A percentile compares a stretch with the other conserved stretches of the same genome.
phyloP scores from a whole-genome alignment of 2,329 filamentous ascomycete genomes.

The Alternaria viburni region DNA sequence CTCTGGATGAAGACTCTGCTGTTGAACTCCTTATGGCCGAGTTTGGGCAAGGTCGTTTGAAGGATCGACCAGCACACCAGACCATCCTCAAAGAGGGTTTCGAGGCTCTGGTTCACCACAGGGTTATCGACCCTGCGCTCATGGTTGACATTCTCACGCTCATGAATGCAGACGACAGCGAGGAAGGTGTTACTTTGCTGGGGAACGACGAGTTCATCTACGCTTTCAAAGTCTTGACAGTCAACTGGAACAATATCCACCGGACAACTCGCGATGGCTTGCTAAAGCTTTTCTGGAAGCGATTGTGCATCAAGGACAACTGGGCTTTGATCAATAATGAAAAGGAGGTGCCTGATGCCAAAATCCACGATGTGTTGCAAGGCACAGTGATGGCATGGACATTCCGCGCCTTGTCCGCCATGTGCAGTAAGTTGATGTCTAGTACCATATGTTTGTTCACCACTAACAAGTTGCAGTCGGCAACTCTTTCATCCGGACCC shows the following conservation, averaged over 20 bases:
- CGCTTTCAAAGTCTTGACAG: slow-evolving; percentile 66
- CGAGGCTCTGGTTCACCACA: slow-evolving; percentile 71
- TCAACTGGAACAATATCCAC: slow-evolving; percentile 62
- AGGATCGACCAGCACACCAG: slow-evolving; percentile 69
- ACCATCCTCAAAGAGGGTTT: slow-evolving; percentile 75
- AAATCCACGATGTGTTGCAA: slow-evolving; percentile 66
- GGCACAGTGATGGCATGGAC: slow-evolving; percentile 72
- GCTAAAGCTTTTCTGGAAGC: slow-evolving; percentile 80
- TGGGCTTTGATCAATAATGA: slow-evolving; percentile 84
- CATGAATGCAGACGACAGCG: slow-evolving; percentile 62
- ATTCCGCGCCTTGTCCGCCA: slow-evolving; percentile 67
- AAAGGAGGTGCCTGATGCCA: slow-evolving; percentile 72
- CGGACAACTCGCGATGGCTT: slow-evolving; percentile 54
- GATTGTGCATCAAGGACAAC: slow-evolving; percentile 82
- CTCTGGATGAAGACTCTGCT: slow-evolving; percentile 81
- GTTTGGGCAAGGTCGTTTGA: slow-evolving; percentile 61
- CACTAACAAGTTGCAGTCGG: slow-evolving; percentile 21
- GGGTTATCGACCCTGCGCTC: slow-evolving; percentile 65
- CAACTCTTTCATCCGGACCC: slow-evolving; percentile 17
- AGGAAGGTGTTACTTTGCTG: slow-evolving; percentile 50
- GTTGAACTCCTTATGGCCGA: slow-evolving; percentile 76
- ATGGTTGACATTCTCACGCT: slow-evolving; percentile 81
- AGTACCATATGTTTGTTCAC: neutral
- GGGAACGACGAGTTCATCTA: slow-evolving; percentile 72
- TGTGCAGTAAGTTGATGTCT: slow-evolving; percentile 59